phyloP scores from a whole-genome alignment of 2,329 filamentous ascomycete species.

The Nemania abortiva region DNA sequence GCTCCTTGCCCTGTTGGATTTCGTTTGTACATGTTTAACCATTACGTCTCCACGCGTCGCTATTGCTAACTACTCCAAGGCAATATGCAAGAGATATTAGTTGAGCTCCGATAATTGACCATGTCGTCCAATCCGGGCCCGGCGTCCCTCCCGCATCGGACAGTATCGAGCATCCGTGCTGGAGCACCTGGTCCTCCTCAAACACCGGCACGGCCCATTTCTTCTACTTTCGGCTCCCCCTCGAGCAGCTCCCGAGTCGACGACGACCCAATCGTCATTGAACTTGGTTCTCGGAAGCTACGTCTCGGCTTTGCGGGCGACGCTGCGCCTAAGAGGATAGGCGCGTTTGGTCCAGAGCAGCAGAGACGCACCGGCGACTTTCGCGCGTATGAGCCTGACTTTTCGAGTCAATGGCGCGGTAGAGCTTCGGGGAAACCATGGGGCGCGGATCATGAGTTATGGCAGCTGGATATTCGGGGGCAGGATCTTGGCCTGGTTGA shows the following conservation, averaged over 20 bases:
- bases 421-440: slow-evolving; percentile 65
- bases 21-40: slow-evolving; percentile 14
- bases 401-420: slow-evolving; percentile 62
- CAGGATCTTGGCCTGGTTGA: slow-evolving; percentile 83
- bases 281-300: slow-evolving; percentile 83
- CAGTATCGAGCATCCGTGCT: slow-evolving; percentile 68
- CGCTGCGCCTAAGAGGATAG: slow-evolving; percentile 75
- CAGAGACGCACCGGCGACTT: slow-evolving; percentile 86
- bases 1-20: neutral
- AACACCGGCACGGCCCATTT: slow-evolving; percentile 66
- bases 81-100: slow-evolving; percentile 34
- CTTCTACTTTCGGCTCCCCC: slow-evolving; percentile 68
- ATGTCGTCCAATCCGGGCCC: slow-evolving; percentile 61
- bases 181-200: slow-evolving; percentile 64
- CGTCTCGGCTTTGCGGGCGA: slow-evolving; percentile 90
- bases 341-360: slow-evolving; percentile 80
- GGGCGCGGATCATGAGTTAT: slow-evolving; percentile 78
- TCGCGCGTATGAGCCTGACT: slow-evolving; percentile 72
- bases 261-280: slow-evolving; percentile 86
- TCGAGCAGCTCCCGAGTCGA: slow-evolving; percentile 75
- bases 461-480: slow-evolving; percentile 78
- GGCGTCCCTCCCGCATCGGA: slow-evolving; percentile 65
- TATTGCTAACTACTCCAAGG: neutral
- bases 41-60: neutral
- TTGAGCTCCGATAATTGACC: slow-evolving; percentile 14